phyloP scores from a whole-genome alignment of 2,329 filamentous ascomycete genomes.

The Fulvia fulva region DNA sequence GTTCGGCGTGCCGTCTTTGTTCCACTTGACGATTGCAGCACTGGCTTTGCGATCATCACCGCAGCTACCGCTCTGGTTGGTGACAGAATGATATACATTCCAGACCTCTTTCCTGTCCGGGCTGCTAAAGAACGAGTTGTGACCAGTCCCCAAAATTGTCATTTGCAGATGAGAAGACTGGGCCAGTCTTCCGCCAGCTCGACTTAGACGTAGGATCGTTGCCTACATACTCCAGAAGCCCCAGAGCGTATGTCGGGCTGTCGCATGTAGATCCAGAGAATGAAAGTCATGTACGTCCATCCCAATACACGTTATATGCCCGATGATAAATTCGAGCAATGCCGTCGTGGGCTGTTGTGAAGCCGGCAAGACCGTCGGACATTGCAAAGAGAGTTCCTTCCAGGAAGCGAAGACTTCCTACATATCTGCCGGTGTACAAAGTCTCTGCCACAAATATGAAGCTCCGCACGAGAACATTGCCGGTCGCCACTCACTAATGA shows the following conservation, averaged over 20 bases:
- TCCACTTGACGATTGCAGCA: conserved; percentile 3
- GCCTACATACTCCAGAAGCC: conserved; percentile 1
- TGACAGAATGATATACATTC: conserved; percentile 6
- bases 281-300: background rate
- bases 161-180: conserved; percentile 7
- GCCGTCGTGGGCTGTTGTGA: too few relatives aligned
- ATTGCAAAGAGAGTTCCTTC: too few relatives aligned
- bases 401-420: too few relatives aligned
- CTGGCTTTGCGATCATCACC: conserved; percentile 1
- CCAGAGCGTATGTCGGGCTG: conserved; percentile 1
- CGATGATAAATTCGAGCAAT: too few relatives aligned
- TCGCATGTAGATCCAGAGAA: conserved; percentile 5
- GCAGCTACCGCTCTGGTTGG: conserved; percentile 5
- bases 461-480: too few relatives aligned
- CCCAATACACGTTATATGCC: conserved; percentile 3
- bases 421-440: too few relatives aligned
- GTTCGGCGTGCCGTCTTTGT: conserved; percentile 5
- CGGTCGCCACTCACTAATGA: too few relatives aligned
- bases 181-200: conserved; percentile 7
- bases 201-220: conserved; percentile 4
- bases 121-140: conserved; percentile 7
- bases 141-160: conserved; percentile 9
- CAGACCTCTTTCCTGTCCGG: conserved; percentile 7
- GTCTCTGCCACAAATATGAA: too few relatives aligned
- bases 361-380: too few relatives aligned